These are phyloP conservation scores for Plasmodium vivax DNA, from an alignment of 169 alveolate genomes.

Conservation along the genomic window DNA sequence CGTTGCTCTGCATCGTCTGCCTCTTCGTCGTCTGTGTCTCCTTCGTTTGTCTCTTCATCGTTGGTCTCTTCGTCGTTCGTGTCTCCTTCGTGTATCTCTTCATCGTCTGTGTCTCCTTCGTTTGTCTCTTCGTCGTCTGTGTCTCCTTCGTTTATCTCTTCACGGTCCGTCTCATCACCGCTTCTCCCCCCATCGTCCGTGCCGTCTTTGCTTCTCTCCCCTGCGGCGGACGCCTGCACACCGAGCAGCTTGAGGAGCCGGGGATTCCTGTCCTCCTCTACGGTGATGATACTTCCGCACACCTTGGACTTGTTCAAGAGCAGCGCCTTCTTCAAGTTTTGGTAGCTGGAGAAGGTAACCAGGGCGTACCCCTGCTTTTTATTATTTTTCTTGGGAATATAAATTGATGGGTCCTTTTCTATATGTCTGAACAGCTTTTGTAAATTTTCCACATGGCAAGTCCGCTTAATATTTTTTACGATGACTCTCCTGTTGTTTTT, in stretches of 20 bases:
- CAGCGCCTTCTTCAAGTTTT: constrained; percentile 30
- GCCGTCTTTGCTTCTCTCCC: not conserved
- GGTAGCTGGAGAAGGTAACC: constrained; percentile 29
- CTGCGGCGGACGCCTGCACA: not conserved
- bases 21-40: not conserved
- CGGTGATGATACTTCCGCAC: constrained; percentile 37
- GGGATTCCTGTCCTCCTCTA: not conserved
- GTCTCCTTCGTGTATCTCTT: no score
- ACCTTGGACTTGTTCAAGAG: constrained; percentile 19
- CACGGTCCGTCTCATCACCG: not conserved
- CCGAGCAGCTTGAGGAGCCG: not conserved
- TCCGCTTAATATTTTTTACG: constrained; percentile 51
- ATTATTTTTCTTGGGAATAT: constrained; percentile 52
- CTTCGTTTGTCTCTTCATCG: not conserved
- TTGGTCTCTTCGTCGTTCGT: not conserved
- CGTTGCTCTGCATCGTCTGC: not conserved
- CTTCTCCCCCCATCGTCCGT: not conserved
- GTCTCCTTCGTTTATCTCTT: not conserved
- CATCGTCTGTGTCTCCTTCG: not conserved
- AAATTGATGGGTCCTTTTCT: constrained; percentile 9
- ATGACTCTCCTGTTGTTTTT: constrained; percentile 25
- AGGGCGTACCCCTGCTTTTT: constrained; percentile 62
- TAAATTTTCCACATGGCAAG: constrained; percentile 62
- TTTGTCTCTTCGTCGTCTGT: not conserved
- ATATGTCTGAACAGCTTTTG: constrained; percentile 45